A percentile compares a stretch with the other conserved stretches of the same genome.
Evolutionary conservation across 208 protist genomes (phyloP).

Genomic region (Leishmania lainsoni): DNA sequence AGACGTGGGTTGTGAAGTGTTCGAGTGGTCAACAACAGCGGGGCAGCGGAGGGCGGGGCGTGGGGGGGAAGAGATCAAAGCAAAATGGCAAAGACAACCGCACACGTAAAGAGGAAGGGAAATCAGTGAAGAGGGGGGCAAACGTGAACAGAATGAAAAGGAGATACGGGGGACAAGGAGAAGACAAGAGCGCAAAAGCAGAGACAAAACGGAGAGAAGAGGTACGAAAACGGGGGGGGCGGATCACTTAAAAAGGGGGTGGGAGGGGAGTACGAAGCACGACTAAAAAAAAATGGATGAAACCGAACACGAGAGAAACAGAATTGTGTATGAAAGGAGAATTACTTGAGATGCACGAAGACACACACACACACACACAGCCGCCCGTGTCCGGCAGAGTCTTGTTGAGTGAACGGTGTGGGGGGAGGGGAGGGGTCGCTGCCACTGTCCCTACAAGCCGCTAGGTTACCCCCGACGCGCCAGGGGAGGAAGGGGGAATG

Average conservation of each 20-base stretch:
- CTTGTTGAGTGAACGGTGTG: not conserved
- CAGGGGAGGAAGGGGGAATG: not conserved
- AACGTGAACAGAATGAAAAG: not conserved
- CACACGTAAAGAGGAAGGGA: not conserved
- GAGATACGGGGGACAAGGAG: not conserved
- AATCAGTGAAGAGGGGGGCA: not conserved
- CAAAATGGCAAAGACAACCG: not conserved
- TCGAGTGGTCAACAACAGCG: not conserved
- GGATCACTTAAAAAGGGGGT: not conserved
- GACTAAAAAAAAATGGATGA: not conserved
- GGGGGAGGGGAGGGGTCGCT: not conserved
- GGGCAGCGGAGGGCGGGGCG: too few species aligned
- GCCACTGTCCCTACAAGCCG: not conserved
- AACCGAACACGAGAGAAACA: slow-evolving; percentile 17
- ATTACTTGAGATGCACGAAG: not conserved
- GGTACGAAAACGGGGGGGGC: not conserved
- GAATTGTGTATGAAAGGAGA: slow-evolving; percentile 4
- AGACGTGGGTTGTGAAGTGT: not conserved
- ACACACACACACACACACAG: not conserved
- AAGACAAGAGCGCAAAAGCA: not conserved
- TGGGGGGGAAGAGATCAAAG: slow-evolving; percentile 3
- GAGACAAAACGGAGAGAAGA: not conserved
- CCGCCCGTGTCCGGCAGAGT: not conserved
- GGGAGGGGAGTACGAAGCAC: not conserved
- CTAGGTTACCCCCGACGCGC: not conserved